Evolutionary conservation across 2,329 filamentous ascomycete genomes (phyloP).

Genomic region (Madurella mycetomatis): DNA sequence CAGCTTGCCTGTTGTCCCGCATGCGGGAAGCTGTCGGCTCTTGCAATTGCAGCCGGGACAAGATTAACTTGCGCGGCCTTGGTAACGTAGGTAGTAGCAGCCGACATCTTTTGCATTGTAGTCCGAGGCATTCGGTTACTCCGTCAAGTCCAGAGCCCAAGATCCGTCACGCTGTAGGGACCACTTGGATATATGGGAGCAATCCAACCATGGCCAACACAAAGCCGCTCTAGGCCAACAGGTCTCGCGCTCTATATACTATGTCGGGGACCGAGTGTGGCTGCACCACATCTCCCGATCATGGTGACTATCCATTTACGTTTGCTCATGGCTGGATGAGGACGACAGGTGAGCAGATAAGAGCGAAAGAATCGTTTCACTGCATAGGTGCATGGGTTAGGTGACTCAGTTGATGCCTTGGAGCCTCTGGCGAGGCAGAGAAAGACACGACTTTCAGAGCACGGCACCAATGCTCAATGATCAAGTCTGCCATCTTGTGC

Average conservation of each 20-base stretch:
- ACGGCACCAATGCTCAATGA: too few species aligned
- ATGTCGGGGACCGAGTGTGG: not conserved
- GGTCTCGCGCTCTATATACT: too few species aligned
- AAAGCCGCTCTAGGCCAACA: too few species aligned
- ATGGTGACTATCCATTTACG: not conserved
- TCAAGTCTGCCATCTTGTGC: not conserved
- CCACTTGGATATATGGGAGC: too few species aligned
- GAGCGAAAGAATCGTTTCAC: not conserved
- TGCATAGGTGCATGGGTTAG: not conserved
- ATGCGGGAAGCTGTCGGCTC: constrained; percentile 7
- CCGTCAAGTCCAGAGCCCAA: not conserved
- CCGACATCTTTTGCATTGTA: too few species aligned
- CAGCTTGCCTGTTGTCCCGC: not conserved
- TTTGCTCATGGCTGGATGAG: constrained; percentile 4
- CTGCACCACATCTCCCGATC: not conserved
- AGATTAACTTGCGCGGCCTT: not conserved
- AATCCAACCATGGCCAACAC: too few species aligned
- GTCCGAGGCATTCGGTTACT: constrained; percentile 10
- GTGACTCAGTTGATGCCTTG: too few species aligned
- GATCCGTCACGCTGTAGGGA: too few species aligned
- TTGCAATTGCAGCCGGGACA: not conserved
- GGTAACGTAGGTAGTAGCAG: not conserved
- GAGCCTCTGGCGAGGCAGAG: too few species aligned
- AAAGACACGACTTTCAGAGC: too few species aligned
- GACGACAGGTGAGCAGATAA: not conserved